Evolutionary conservation across 163 green algal species (phyloP).

Genomic region (Picocystis sp.): DNA sequence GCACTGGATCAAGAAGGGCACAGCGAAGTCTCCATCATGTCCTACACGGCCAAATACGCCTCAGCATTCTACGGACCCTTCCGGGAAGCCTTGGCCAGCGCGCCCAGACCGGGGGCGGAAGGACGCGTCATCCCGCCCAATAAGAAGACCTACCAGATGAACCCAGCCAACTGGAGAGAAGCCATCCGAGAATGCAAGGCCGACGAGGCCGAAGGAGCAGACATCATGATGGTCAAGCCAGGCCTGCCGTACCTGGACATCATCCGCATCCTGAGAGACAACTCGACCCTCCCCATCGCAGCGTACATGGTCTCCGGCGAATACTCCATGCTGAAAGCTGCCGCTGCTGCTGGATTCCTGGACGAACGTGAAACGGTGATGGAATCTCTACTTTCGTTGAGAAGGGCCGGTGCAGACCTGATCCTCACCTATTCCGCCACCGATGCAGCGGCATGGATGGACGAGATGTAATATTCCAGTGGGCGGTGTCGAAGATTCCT

Average conservation of each 20-base stretch:
- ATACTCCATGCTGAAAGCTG: constrained; percentile 98
- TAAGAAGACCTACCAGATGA: constrained; percentile 70
- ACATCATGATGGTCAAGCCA: constrained; percentile 98
- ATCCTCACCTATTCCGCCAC: constrained; percentile 96
- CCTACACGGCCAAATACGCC: constrained; percentile 96
- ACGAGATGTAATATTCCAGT: background rate
- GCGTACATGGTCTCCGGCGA: constrained; percentile 80
- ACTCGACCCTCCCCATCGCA: constrained; percentile 68
- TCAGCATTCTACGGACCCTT: constrained; percentile 96
- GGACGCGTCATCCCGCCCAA: constrained; percentile 69
- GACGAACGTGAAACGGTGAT: constrained; percentile 85
- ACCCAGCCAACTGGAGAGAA: constrained; percentile 92
- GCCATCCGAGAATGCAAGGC: constrained; percentile 66
- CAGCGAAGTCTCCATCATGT: constrained; percentile 91
- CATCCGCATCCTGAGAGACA: constrained; percentile 65
- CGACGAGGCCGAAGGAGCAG: constrained; percentile 86
- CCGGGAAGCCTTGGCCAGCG: constrained; percentile 77
- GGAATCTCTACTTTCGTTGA: constrained; percentile 82
- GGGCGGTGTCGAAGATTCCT: too few species aligned
- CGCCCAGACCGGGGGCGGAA: constrained; percentile 35
- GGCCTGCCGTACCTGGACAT: constrained; percentile 96
- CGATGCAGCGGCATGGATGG: constrained; percentile 38
- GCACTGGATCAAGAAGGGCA: constrained; percentile 79
- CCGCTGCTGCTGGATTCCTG: constrained; percentile 73
- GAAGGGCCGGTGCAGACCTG: constrained; percentile 74